A percentile compares a stretch with the other conserved stretches of the same genome.
phyloP scores from a whole-genome alignment of 2,329 filamentous ascomycete species.

The Aotearoamyces nothofagi region DNA sequence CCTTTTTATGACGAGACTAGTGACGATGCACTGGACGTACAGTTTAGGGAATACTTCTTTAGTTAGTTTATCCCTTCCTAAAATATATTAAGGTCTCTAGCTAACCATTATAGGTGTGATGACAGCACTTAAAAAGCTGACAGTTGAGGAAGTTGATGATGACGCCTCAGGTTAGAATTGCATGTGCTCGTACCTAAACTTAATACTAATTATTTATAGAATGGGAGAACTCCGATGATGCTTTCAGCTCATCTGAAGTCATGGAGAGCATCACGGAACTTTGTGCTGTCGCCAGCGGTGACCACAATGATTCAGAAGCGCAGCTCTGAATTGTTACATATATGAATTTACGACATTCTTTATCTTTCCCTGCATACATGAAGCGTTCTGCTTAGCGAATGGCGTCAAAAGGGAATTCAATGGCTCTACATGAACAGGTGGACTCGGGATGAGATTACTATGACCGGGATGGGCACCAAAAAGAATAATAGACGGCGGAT shows the following conservation, averaged over 20 bases:
- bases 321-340: neutral
- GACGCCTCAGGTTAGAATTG: slow-evolving; percentile 21
- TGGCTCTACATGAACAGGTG: too few relatives aligned
- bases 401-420: too few relatives aligned
- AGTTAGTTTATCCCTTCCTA: slow-evolving; percentile 8
- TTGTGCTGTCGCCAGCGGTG: neutral
- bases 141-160: slow-evolving; percentile 22
- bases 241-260: slow-evolving; percentile 5
- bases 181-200: neutral
- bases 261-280: slow-evolving; percentile 3
- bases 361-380: too few relatives aligned
- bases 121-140: slow-evolving; percentile 14
- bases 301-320: neutral
- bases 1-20: slow-evolving; percentile 13
- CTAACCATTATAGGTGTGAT: slow-evolving; percentile 14
- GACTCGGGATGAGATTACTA: too few relatives aligned
- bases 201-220: neutral
- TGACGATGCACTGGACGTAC: slow-evolving; percentile 6
- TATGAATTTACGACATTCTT: neutral
- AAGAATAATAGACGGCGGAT: too few relatives aligned
- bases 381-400: too few relatives aligned
- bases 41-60: slow-evolving; percentile 7
- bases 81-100: slow-evolving; percentile 4
- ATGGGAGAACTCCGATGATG: slow-evolving; percentile 6
- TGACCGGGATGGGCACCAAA: too few relatives aligned